Evolutionary conservation across 768 basidiomycete genomes (phyloP).

Genomic region (Lactarius psammicola): DNA sequence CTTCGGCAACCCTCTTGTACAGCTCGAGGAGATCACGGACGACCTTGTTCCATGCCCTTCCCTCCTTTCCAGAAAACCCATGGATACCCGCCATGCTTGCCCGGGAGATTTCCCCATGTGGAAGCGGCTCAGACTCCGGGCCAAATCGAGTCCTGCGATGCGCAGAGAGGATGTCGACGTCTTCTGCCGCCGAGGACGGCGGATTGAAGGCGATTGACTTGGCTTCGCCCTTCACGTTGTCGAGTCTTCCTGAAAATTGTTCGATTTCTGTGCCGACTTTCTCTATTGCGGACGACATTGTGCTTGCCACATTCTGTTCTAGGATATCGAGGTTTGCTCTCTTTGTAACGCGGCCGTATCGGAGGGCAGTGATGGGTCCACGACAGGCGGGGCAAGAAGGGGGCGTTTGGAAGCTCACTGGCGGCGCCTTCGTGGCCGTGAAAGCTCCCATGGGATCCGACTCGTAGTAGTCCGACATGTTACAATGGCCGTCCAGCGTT

Average conservation of each 20-base stretch:
- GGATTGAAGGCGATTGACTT: slow-evolving; percentile 22
- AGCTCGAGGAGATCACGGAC: slow-evolving; percentile 30
- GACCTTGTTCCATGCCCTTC: slow-evolving; percentile 31
- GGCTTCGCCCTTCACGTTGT: slow-evolving; percentile 21
- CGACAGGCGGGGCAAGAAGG: slow-evolving; percentile 41
- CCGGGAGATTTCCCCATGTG: slow-evolving; percentile 6
- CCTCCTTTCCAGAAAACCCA: slow-evolving; percentile 29
- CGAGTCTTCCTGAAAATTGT: slow-evolving; percentile 11
- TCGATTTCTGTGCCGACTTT: slow-evolving; percentile 21
- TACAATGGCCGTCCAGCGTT: slow-evolving; percentile 40
- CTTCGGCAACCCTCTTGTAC: slow-evolving; percentile 31
- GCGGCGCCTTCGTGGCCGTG: slow-evolving; percentile 31
- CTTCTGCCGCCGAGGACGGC: neutral
- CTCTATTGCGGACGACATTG: slow-evolving; percentile 32
- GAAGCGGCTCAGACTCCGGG: slow-evolving; percentile 29
- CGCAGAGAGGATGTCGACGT: slow-evolving; percentile 2
- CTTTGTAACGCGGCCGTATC: slow-evolving; percentile 40
- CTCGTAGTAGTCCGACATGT: slow-evolving; percentile 36
- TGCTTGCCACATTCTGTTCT: slow-evolving; percentile 40
- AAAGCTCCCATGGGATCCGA: slow-evolving; percentile 31
- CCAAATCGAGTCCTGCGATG: slow-evolving; percentile 3
- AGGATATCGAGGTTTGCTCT: slow-evolving; percentile 39
- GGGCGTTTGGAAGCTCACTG: slow-evolving; percentile 33
- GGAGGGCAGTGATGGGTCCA: slow-evolving; percentile 35
- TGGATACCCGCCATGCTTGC: slow-evolving; percentile 28